Percentiles rank a stretch among this genome's conserved stretches.
These are phyloP conservation scores for Coniochaeta hoffmannii DNA, from an alignment of 2,329 filamentous ascomycete species.

Conservation along the genomic window DNA sequence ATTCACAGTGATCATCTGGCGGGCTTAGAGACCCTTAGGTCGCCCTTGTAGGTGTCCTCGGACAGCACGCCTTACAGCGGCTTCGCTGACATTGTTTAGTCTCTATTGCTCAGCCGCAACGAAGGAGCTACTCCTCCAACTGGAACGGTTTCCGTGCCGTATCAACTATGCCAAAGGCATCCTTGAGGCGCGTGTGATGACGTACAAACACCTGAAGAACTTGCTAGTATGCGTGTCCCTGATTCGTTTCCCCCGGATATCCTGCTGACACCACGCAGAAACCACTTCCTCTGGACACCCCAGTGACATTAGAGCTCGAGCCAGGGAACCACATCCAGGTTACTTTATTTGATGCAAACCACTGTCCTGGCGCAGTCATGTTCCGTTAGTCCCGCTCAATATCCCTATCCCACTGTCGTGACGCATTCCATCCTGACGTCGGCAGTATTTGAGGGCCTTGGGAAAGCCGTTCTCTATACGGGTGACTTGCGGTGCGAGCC, in stretches of 20 bases:
- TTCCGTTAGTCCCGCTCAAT: constrained; percentile 47
- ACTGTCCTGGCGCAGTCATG: constrained; percentile 87
- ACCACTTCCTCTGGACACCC: constrained; percentile 73
- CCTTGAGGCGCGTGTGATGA: constrained; percentile 64
- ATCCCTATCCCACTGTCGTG: rapidly evolving
- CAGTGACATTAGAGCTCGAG: constrained; percentile 65
- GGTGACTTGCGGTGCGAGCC: constrained; percentile 80
- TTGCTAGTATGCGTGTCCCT: constrained; percentile 43
- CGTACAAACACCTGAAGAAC: constrained; percentile 68
- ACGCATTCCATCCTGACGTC: background rate
- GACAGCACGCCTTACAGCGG: background rate
- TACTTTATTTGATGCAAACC: constrained; percentile 85
- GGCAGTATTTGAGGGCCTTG: constrained; percentile 64
- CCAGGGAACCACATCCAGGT: constrained; percentile 65
- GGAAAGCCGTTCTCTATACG: constrained; percentile 74
- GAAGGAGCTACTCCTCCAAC: constrained; percentile 67
- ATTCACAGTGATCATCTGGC: constrained; percentile 84
- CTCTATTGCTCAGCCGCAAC: constrained; percentile 88
- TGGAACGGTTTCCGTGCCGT: constrained; percentile 73
- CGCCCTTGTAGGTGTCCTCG: constrained; percentile 54
- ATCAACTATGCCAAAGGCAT: constrained; percentile 76
- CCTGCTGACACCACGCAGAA: constrained; percentile 40
- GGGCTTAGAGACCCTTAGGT: constrained; percentile 68
- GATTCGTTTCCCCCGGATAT: too few relatives aligned
- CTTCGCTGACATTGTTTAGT: constrained; percentile 21